These are phyloP conservation scores for Biscogniauxia marginata DNA, from an alignment of 2,329 filamentous ascomycete genomes.

Conservation along the genomic window DNA sequence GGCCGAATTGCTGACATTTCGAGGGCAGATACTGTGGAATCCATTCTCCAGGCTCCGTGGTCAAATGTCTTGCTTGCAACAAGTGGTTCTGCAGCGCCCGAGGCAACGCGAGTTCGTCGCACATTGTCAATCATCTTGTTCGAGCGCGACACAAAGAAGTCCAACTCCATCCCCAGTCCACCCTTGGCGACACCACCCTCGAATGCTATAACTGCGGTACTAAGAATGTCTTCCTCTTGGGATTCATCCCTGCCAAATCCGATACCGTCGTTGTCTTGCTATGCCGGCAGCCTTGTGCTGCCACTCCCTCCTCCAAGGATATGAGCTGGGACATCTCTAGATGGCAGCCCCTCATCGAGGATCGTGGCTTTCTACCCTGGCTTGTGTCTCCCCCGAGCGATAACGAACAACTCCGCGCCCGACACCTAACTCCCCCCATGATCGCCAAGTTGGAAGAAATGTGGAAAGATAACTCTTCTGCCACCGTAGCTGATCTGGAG, in stretches of 20 bases:
- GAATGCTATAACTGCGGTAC: conserved; percentile 99
- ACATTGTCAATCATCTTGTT: conserved; percentile 97
- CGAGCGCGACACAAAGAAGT: conserved; percentile 98
- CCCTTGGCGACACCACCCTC: conserved; percentile 90
- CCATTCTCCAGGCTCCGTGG: conserved; percentile 90
- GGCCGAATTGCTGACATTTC: conserved; percentile 24
- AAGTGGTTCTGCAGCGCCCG: conserved; percentile 99
- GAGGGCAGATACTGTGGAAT: conserved; percentile 84
- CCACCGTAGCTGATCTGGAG: conserved; percentile 87
- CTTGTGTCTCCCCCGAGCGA: conserved; percentile 87
- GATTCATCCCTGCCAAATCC: conserved; percentile 97
- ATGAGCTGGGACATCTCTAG: conserved; percentile 99
- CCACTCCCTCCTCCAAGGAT: conserved; percentile 93
- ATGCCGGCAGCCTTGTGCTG: conserved; percentile 93
- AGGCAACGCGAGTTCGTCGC: conserved; percentile 92
- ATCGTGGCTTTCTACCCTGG: conserved; percentile 92
- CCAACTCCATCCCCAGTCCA: conserved; percentile 88
- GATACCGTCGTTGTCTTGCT: conserved; percentile 96
- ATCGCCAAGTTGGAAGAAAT: conserved; percentile 96
- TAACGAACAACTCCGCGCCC: conserved; percentile 90
- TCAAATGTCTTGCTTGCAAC: conserved; percentile 92
- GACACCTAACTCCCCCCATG: conserved; percentile 89
- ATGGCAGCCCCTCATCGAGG: conserved; percentile 97
- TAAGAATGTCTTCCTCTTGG: conserved; percentile 97
- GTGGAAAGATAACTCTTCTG: conserved; percentile 93